Conservation (phyloP, 306 rosid genomes). For the Mimosa bimucronata region DNA sequence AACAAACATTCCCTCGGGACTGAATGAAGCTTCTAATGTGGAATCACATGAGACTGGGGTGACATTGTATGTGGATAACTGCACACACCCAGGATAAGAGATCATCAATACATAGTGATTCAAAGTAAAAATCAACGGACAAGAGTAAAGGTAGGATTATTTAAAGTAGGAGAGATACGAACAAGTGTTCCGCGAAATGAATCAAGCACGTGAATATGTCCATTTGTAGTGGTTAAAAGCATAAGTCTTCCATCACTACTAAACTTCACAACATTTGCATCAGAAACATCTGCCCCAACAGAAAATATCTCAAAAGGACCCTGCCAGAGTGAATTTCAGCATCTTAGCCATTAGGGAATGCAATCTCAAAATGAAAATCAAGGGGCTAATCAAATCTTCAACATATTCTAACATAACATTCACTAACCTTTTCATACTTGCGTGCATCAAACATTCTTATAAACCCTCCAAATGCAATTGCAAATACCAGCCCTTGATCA, state of each 20-base stretch:
- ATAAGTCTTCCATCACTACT: slow-evolving; percentile 93
- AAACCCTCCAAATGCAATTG: slow-evolving; percentile 90
- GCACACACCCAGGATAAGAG: slow-evolving; percentile 23
- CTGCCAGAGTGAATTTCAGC: slow-evolving; percentile 50
- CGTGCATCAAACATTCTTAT: slow-evolving; percentile 92
- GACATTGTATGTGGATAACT: slow-evolving; percentile 84
- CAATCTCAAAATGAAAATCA: slow-evolving; percentile 31
- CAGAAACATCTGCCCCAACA: slow-evolving; percentile 87
- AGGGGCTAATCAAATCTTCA: not conserved
- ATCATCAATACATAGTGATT: slow-evolving; percentile 27
- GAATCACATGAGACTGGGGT: slow-evolving; percentile 75
- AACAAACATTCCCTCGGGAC: slow-evolving; percentile 96
- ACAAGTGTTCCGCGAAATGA: slow-evolving; percentile 95
- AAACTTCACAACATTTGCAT: slow-evolving; percentile 93
- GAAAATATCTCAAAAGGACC: slow-evolving; percentile 94
- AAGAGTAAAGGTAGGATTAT: slow-evolving; percentile 21
- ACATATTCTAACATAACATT: slow-evolving; percentile 21
- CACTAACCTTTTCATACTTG: slow-evolving; percentile 81
- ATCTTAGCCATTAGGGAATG: slow-evolving; percentile 29
- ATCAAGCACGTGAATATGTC: slow-evolving; percentile 91
- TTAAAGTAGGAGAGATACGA: slow-evolving; percentile 38
- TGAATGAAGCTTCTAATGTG: slow-evolving; percentile 95
- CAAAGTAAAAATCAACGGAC: slow-evolving; percentile 26
- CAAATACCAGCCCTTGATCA: slow-evolving; percentile 91
- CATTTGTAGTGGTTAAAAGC: slow-evolving; percentile 84